phyloP scores from a whole-genome alignment of 345 rosid genomes.

The Pugionium dolabratum region DNA sequence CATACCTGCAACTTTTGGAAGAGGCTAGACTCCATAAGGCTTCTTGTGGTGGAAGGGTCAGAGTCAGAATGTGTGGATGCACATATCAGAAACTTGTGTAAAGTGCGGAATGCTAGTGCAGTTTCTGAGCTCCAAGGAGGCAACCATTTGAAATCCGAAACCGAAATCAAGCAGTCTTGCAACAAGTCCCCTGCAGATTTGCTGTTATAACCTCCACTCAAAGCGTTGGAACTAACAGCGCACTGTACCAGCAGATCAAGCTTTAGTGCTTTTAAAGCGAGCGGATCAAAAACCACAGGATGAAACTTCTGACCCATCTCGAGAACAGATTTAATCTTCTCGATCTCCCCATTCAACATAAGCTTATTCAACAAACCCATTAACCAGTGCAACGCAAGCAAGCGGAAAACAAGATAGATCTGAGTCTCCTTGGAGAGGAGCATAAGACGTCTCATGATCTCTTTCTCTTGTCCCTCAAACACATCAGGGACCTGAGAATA shows the following conservation, averaged over 20 bases:
- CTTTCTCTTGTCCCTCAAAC: slow-evolving; percentile 77
- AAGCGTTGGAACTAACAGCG: slow-evolving; percentile 49
- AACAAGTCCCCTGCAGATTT: slow-evolving; percentile 52
- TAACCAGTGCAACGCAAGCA: slow-evolving; percentile 69
- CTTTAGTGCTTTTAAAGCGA: slow-evolving; percentile 80
- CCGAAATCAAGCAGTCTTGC: slow-evolving; percentile 68
- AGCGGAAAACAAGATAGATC: slow-evolving; percentile 65
- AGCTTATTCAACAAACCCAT: slow-evolving; percentile 65
- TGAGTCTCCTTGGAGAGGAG: slow-evolving; percentile 71
- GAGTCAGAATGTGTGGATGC: slow-evolving; percentile 65
- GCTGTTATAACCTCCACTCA: slow-evolving; percentile 43
- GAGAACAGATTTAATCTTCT: slow-evolving; percentile 54
- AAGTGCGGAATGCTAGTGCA: slow-evolving; percentile 77
- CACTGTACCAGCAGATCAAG: slow-evolving; percentile 83
- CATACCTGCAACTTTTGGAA: slow-evolving; percentile 72
- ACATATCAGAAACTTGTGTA: slow-evolving; percentile 81
- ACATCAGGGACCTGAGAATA: slow-evolving; percentile 63
- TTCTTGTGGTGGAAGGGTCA: slow-evolving; percentile 58
- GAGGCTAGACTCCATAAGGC: slow-evolving; percentile 57
- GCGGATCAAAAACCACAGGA: slow-evolving; percentile 89
- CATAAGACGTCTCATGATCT: slow-evolving; percentile 65
- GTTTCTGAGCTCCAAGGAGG: slow-evolving; percentile 97
- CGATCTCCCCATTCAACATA: slow-evolving; percentile 46
- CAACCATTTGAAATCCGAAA: slow-evolving; percentile 89
- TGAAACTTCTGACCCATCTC: slow-evolving; percentile 67